Evolutionary conservation across 2,329 filamentous ascomycete genomes (phyloP).

Genomic region (Pestalotiopsis sp.): DNA sequence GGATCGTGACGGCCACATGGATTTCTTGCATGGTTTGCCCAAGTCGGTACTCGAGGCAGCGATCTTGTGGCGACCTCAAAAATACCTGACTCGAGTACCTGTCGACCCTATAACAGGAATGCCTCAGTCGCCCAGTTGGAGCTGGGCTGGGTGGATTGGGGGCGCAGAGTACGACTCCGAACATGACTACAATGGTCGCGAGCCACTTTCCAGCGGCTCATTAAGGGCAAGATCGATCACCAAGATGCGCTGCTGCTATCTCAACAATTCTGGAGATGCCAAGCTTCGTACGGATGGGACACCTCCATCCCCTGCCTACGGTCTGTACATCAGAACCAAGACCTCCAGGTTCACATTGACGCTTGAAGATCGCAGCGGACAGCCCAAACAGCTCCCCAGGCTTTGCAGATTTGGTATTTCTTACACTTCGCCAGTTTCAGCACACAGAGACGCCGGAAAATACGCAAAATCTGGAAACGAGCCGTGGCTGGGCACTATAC

Average conservation of each 20-base stretch:
- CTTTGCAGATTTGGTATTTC: neutral
- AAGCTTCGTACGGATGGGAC: neutral
- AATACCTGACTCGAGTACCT: neutral
- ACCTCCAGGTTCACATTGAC: neutral
- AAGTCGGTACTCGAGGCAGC: neutral
- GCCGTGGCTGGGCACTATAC: constrained; percentile 11
- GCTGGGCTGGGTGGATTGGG: neutral
- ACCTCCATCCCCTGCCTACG: neutral
- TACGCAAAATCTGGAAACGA: too few relatives aligned
- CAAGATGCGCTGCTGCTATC: neutral
- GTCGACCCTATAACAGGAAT: neutral
- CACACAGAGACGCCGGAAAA: too few relatives aligned
- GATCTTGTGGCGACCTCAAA: neutral
- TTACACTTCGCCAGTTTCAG: neutral
- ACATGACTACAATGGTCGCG: neutral
- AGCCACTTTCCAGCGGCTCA: neutral
- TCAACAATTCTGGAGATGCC: neutral
- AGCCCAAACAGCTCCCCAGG: neutral
- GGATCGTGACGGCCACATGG: neutral
- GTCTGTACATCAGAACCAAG: neutral
- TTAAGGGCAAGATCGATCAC: neutral
- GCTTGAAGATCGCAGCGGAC: neutral
- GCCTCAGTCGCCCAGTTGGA: neutral
- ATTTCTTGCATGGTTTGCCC: neutral
- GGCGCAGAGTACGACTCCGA: neutral